Evolutionary conservation across 208 protist species (phyloP).

Genomic region (Porcisia hertigi): DNA sequence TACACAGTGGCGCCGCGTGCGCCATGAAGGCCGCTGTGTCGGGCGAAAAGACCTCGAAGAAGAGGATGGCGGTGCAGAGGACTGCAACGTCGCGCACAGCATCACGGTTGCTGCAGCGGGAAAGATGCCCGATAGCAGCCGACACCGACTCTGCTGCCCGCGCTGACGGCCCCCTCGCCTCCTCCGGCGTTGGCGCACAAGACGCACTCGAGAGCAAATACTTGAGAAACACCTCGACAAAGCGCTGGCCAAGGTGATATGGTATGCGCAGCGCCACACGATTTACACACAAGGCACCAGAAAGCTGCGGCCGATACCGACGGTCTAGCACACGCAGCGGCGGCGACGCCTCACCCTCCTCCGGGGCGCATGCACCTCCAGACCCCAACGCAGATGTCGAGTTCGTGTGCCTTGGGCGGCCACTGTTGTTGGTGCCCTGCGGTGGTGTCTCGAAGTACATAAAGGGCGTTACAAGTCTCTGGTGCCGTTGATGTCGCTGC

Average conservation of each 20-base stretch:
- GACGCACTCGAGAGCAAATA: conserved; percentile 15
- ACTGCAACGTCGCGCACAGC: conserved; percentile 48
- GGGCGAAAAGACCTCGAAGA: conserved; percentile 58
- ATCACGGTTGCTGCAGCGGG: conserved; percentile 11
- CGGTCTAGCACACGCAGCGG: conserved; percentile 1
- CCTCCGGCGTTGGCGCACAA: too few relatives aligned
- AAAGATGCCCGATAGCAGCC: background rate
- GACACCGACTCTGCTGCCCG: background rate
- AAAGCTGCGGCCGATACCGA: conserved; percentile 12
- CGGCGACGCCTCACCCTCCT: background rate
- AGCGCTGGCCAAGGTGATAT: conserved; percentile 55
- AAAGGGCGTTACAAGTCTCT: background rate
- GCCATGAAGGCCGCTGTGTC: conserved; percentile 51
- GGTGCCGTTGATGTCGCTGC: background rate
- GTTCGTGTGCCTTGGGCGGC: background rate
- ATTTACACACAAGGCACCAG: conserved; percentile 23
- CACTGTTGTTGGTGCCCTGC: background rate
- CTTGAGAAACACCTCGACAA: conserved; percentile 21
- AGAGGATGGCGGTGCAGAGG: conserved; percentile 64
- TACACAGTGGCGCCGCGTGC: conserved; percentile 45
- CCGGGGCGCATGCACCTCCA: background rate
- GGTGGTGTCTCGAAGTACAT: conserved; percentile 21
- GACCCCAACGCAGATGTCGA: background rate
- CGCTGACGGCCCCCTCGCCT: background rate
- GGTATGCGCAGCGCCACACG: conserved; percentile 46